These are phyloP conservation scores for Epichloe elymi DNA, from an alignment of 2,329 filamentous ascomycete species.

Conservation along the genomic window DNA sequence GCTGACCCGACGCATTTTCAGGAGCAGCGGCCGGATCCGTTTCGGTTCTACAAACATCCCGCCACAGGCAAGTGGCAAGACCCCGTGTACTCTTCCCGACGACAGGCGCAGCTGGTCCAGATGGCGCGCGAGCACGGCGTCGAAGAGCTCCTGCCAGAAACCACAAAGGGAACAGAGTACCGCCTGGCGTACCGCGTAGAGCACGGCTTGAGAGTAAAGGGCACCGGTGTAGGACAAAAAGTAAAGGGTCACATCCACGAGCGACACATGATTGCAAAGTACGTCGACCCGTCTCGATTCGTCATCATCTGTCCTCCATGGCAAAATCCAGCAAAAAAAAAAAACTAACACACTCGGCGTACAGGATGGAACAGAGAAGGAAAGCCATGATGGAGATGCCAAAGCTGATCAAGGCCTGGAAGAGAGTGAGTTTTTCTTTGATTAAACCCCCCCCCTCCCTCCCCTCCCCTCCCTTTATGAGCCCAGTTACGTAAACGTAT, in stretches of 20 bases:
- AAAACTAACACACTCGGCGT: conserved; percentile 5
- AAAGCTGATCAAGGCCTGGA: conserved; percentile 82
- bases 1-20: conserved; percentile 37
- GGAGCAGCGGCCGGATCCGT: conserved; percentile 58
- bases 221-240: conserved; percentile 80
- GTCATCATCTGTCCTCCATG: not conserved
- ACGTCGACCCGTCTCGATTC: conserved; percentile 21
- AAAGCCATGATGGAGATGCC: conserved; percentile 94
- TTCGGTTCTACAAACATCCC: conserved; percentile 66
- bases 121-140: conserved; percentile 67
- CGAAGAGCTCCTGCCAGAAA: conserved; percentile 65
- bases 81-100: conserved; percentile 68
- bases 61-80: conserved; percentile 72
- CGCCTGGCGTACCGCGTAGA: conserved; percentile 61
- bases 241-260: conserved; percentile 96
- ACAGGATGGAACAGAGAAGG: conserved; percentile 72
- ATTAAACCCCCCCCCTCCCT: not conserved
- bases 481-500: not conserved
- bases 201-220: conserved; percentile 73
- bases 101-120: conserved; percentile 85
- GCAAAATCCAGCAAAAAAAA: not conserved
- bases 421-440: conserved; percentile 51
- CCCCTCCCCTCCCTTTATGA: not conserved
- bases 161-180: conserved; percentile 60
- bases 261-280: conserved; percentile 65